phyloP scores from a whole-genome alignment of 176 grass and related monocot genomes.

The Oryza rufipogon region DNA sequence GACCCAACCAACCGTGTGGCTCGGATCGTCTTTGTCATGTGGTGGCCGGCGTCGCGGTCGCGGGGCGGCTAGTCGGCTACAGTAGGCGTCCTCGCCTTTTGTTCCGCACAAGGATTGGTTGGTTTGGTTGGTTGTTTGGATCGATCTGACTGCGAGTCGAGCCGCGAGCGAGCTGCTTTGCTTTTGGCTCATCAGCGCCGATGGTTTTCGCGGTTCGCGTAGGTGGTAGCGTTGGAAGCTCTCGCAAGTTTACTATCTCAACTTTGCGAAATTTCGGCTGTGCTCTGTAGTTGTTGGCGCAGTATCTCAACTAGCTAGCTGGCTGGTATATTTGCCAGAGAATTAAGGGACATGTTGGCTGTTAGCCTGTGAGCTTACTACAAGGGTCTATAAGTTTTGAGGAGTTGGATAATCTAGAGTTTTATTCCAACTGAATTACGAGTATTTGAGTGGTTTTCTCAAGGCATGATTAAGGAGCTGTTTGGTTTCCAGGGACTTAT shows the following conservation, averaged over 20 bases:
- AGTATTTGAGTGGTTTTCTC: not conserved
- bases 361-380: not conserved
- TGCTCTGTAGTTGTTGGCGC: not conserved
- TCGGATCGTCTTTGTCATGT: conserved; percentile 1
- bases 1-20: not conserved
- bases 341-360: conserved; percentile 30
- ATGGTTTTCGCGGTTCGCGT: not conserved
- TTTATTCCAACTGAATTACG: not conserved
- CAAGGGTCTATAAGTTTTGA: no score
- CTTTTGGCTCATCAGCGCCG: not conserved
- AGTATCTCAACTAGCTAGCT: no score
- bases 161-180: no score
- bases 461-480: not conserved
- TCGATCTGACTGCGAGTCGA: not conserved
- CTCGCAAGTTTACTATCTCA: not conserved
- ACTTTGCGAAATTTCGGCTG: not conserved
- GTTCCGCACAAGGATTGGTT: not conserved
- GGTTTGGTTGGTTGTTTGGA: no score
- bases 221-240: not conserved
- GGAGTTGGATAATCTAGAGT: not conserved
- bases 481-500: no score
- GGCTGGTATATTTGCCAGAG: not conserved
- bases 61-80: not conserved
- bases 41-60: not conserved
- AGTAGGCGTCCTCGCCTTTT: not conserved